Evolutionary conservation across 345 rosid genomes (phyloP).

Genomic region (Bruguiera gymnorhiza): DNA sequence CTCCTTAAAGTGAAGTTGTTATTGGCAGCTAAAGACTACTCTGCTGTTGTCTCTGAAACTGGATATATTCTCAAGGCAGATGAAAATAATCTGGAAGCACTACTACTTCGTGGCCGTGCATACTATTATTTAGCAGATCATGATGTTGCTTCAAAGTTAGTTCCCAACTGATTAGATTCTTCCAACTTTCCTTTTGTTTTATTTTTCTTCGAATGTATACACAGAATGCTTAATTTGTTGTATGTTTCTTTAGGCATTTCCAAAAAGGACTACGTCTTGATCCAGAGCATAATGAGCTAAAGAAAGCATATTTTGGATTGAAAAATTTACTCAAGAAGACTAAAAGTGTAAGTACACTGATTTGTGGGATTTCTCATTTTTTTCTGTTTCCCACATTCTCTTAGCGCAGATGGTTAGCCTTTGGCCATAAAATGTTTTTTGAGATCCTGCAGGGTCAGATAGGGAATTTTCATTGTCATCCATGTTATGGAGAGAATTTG

Average conservation of each 20-base stretch:
- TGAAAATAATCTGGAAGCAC: constrained; percentile 81
- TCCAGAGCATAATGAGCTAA: constrained; percentile 90
- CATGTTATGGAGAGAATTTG: neutral
- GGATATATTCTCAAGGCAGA: constrained; percentile 87
- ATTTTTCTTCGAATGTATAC: neutral
- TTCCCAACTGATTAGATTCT: neutral
- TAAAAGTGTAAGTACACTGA: constrained; percentile 62
- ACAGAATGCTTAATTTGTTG: neutral
- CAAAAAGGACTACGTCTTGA: constrained; percentile 97
- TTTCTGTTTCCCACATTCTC: constrained; percentile 1
- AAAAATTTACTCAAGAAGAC: constrained; percentile 94
- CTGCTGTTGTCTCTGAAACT: constrained; percentile 73
- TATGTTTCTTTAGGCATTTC: constrained; percentile 67
- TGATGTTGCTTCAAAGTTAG: constrained; percentile 87
- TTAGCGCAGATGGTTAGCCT: neutral
- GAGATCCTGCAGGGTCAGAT: neutral
- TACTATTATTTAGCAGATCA: constrained; percentile 98
- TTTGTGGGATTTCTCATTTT: constrained; percentile 7
- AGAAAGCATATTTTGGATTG: constrained; percentile 94
- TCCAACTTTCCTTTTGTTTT: neutral
- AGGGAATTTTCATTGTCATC: neutral
- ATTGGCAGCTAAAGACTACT: constrained; percentile 70
- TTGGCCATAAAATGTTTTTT: neutral
- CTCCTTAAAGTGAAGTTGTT: constrained; percentile 70
- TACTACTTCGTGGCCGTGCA: constrained; percentile 95